These are phyloP conservation scores for Lunularia cruciata DNA, from an alignment of 225 moss, liverwort and hornwort genomes.

Conservation along the genomic window DNA sequence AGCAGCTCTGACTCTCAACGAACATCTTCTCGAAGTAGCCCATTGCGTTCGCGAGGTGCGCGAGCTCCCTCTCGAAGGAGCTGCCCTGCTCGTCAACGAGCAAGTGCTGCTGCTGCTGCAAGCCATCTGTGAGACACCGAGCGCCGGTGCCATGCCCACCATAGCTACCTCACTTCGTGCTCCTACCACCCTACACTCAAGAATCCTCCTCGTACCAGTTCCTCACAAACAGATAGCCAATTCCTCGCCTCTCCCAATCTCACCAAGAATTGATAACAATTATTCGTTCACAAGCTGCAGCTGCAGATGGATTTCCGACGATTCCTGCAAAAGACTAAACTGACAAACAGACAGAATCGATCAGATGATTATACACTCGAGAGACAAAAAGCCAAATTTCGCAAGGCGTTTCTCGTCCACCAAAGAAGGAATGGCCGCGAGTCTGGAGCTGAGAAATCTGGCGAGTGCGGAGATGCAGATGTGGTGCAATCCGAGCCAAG, in stretches of 20 bases:
- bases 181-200: no score
- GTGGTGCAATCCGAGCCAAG: constrained; percentile 22
- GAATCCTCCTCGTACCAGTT: no score
- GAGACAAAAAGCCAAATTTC: no score
- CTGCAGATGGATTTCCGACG: no score
- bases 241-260: no score
- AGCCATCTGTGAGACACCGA: constrained; percentile 21
- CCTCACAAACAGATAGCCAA: no score
- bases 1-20: constrained; percentile 26
- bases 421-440: neutral
- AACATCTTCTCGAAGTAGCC: neutral
- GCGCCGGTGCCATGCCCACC: constrained; percentile 34
- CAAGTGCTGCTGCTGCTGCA: constrained; percentile 13
- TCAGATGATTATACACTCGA: no score
- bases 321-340: no score
- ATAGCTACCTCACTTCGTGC: no score
- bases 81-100: neutral
- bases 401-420: neutral
- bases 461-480: neutral
- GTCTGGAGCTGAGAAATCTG: neutral
- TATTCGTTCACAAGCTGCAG: no score
- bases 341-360: no score
- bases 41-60: neutral
- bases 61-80: neutral
- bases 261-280: no score